Conservation (phyloP, 441 rosid genomes). For the Sinapis alba region DNA sequence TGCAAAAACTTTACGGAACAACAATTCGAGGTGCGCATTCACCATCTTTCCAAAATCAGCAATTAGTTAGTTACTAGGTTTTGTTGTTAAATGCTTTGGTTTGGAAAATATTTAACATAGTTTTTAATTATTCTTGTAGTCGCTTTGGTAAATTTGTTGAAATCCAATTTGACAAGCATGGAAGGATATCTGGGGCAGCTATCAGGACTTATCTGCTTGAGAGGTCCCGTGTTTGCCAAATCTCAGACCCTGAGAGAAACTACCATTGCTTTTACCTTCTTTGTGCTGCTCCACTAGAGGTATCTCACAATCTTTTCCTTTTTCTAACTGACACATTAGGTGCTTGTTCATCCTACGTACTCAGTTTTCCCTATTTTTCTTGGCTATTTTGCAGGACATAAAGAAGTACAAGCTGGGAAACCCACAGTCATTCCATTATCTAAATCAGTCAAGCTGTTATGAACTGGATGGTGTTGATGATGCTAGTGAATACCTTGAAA, state of each 20-base stretch:
- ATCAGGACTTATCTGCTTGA: slow-evolving; percentile 72
- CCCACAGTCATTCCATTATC: slow-evolving; percentile 86
- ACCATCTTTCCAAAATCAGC: neutral
- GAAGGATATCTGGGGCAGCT: slow-evolving; percentile 90
- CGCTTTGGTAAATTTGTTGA: slow-evolving; percentile 99
- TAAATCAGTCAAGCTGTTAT: slow-evolving; percentile 84
- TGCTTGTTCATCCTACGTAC: slow-evolving; percentile 22
- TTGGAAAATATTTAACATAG: neutral
- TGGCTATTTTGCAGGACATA: slow-evolving; percentile 50
- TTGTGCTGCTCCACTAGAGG: slow-evolving; percentile 99
- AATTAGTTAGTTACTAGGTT: neutral
- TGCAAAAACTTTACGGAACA: slow-evolving; percentile 89
- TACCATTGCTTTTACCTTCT: slow-evolving; percentile 98
- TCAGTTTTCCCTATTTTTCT: neutral
- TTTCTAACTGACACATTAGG: slow-evolving; percentile 9
- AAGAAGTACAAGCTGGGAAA: slow-evolving; percentile 67
- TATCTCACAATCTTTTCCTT: slow-evolving; percentile 28
- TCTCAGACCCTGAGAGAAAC: slow-evolving; percentile 91
- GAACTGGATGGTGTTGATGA: slow-evolving; percentile 87
- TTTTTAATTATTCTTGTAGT: slow-evolving; percentile 46
- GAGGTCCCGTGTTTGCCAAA: slow-evolving; percentile 97
- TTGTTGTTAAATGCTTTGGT: neutral
- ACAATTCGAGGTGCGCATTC: slow-evolving; percentile 79
- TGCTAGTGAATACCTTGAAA: slow-evolving; percentile 90
- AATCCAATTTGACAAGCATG: slow-evolving; percentile 96